Base-by-base conservation (phyloP, 2,329 filamentous ascomycete species). In the Epichloe bromicola region DNA sequence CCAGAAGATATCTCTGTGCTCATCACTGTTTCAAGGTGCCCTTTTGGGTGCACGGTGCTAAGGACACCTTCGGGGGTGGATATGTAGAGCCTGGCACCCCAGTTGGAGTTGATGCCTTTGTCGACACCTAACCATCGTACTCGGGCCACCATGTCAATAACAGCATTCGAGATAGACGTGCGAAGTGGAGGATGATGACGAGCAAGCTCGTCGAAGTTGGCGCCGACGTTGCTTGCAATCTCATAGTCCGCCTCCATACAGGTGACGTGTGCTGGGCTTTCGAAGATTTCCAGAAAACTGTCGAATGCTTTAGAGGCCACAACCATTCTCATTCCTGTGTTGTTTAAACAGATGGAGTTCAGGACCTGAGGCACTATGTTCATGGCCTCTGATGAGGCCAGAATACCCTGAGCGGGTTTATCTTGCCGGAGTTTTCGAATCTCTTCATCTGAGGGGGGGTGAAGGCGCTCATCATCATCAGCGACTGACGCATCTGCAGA, bases 261-360 rank as follows among this genome's bases (percentile, higher is more conserved):
- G 59, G 86, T 87, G 52, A 98, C 82, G 67, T 99, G 94, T 15
- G 82, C 78, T 2, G 89, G 83, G 57, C 88, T 97, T 66, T 96
- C 88, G 57, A 98, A 98, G n/a, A 97, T 88, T 63, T 96, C 88
- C 57, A 98, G 85, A 64, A 90, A 97, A 58, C 82, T 86, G 51
- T 90, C 83, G 43, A 98, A 75, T 2, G 88, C 90, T 52, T 81
- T 76, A 0, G 90, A 96, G 0, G 82, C 78, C 52, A 88, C 82
- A 60, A 98, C 94, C 63, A 96, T 77, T 60, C 86, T 85, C 74
- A 96, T 85, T 8, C 93, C 93, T 30, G 80, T 75, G 55, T 87
- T 85, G 59, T 96, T 96, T 51, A 99, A 71, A 58, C 88, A 98
- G 49, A 99, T 95, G 5, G 93, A 90, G 55, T 91, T 91, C 59